Evolutionary conservation across 2,329 filamentous ascomycete genomes (phyloP).

Genomic region (Exophiala dermatitidis): DNA sequence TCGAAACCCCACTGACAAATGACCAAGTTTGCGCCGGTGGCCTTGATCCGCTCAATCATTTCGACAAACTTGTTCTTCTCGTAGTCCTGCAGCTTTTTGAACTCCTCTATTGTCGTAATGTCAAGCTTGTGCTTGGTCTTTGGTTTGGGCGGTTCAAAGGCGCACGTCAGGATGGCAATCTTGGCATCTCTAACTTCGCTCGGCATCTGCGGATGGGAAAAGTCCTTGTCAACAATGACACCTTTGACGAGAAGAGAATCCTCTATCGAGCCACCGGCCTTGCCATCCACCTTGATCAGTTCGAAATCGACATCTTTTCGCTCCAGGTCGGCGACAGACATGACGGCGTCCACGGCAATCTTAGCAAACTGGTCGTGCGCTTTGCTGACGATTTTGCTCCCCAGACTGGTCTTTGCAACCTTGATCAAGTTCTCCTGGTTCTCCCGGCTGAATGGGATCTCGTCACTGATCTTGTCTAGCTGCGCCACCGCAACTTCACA

Average conservation of each 20-base stretch:
- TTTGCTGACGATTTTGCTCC: conserved; percentile 98
- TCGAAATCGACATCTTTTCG: conserved; percentile 98
- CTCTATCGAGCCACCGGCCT: conserved; percentile 88
- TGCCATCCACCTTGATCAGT: conserved; percentile 97
- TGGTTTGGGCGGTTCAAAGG: conserved; percentile 97
- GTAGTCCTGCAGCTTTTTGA: conserved; percentile 94
- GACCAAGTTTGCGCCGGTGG: conserved; percentile 89
- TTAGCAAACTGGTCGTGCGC: conserved; percentile 96
- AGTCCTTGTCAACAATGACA: conserved; percentile 99
- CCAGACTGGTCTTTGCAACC: conserved; percentile 90
- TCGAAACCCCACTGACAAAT: conserved; percentile 99
- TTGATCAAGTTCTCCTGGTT: conserved; percentile 81
- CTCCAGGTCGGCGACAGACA: conserved; percentile 92
- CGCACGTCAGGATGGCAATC: conserved; percentile 93
- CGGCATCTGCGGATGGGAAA: conserved; percentile 98
- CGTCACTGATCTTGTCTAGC: conserved; percentile 87
- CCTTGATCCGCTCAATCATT: conserved; percentile 98
- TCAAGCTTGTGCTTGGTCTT: conserved; percentile 99
- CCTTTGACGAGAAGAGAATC: conserved; percentile 93
- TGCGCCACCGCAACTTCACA: conserved; percentile 93
- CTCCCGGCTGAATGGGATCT: conserved; percentile 73
- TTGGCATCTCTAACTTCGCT: conserved; percentile 91
- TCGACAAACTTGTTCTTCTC: conserved; percentile 94
- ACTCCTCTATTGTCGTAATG: conserved; percentile 94
- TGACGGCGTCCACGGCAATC: conserved; percentile 92